A percentile compares a stretch with the other conserved stretches of the same genome.
These are phyloP conservation scores for Boletus sp. DNA, from an alignment of 768 basidiomycete species.

Conservation along the genomic window DNA sequence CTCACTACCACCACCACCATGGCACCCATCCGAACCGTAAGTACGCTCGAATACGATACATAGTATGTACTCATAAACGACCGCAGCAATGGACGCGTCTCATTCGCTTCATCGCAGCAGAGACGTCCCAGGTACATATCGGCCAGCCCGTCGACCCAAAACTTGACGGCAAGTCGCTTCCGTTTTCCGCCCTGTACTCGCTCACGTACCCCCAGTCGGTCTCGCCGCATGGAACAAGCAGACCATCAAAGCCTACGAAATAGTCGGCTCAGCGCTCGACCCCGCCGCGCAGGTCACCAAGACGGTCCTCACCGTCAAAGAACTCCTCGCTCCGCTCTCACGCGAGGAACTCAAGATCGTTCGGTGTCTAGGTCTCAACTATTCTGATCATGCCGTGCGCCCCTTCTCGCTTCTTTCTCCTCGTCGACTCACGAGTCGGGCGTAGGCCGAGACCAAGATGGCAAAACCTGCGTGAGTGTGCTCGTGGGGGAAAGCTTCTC, in stretches of 20 bases:
- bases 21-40: constrained; percentile 59
- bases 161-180: constrained; percentile 53
- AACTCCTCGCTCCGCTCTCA: constrained; percentile 67
- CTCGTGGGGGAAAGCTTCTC: background rate
- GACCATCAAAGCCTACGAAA: constrained; percentile 67
- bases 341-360: constrained; percentile 66
- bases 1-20: constrained; percentile 34
- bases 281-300: constrained; percentile 61
- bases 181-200: background rate
- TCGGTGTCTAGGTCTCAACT: constrained; percentile 79
- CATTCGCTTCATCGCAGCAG: constrained; percentile 77
- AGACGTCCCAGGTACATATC: constrained; percentile 71
- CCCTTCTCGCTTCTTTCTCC: background rate
- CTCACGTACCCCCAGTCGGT: constrained; percentile 49
- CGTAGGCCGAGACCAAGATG: constrained; percentile 67
- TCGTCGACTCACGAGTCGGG: background rate
- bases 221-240: constrained; percentile 50
- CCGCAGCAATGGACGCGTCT: constrained; percentile 63
- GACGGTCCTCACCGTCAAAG: constrained; percentile 65
- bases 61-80: background rate
- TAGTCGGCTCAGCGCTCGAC: constrained; percentile 68
- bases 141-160: constrained; percentile 70
- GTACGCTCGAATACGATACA: constrained; percentile 8
- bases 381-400: constrained; percentile 77
- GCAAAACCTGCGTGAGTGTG: constrained; percentile 58